Percentiles rank a stretch among this genome's conserved stretches.
Conservation (phyloP, 2,329 filamentous ascomycete genomes). For the Aspergillaceae sp. region DNA sequence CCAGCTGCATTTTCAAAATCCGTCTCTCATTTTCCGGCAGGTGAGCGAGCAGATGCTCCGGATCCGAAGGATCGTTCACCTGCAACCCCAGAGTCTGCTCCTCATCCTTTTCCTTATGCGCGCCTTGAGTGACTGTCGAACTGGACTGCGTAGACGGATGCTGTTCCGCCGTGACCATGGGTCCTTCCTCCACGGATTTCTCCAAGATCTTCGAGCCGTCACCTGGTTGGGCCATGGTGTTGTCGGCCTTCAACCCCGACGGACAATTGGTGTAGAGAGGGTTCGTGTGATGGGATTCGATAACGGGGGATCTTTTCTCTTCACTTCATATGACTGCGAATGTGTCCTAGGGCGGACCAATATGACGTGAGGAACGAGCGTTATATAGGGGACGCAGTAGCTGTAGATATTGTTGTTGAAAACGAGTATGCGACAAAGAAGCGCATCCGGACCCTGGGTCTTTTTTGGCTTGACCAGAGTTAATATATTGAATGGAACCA, state of each 20-base stretch:
- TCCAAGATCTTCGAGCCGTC: not conserved
- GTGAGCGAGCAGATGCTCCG: conserved; percentile 50
- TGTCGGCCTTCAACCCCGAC: not conserved
- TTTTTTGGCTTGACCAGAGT: too few species aligned
- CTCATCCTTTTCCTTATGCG: conserved; percentile 12
- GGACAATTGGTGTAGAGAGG: not conserved
- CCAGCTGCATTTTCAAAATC: conserved; percentile 60
- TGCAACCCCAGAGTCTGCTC: conserved; percentile 38
- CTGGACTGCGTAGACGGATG: not conserved
- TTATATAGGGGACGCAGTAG: too few species aligned
- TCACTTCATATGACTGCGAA: not conserved
- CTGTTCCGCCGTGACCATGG: not conserved
- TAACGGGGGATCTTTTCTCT: not conserved
- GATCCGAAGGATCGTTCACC: conserved; percentile 14
- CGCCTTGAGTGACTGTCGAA: not conserved
- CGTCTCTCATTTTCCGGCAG: conserved; percentile 57
- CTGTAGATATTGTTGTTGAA: too few species aligned
- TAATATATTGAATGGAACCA: too few species aligned
- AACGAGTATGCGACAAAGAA: too few species aligned
- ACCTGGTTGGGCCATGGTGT: not conserved
- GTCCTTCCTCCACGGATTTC: not conserved
- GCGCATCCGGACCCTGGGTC: too few species aligned
- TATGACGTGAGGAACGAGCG: not conserved
- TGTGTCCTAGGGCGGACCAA: not conserved
- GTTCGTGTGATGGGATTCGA: not conserved